These are phyloP conservation scores for Protomyces inouyei DNA, from an alignment of 1,139 yeast species.

Conservation along the genomic window DNA sequence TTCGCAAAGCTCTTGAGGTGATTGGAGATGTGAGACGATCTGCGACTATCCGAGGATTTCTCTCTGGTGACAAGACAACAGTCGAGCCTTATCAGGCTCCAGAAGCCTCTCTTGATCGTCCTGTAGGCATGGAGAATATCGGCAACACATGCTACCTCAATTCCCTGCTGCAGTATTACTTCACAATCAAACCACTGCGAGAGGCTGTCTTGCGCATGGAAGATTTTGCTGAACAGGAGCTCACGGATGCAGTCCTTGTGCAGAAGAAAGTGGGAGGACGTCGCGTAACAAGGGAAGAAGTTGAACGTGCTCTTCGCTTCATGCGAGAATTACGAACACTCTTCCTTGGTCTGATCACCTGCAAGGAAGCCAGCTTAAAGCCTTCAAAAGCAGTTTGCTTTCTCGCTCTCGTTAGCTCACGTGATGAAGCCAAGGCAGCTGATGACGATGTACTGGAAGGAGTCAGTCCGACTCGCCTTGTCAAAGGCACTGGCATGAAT, in stretches of 20 bases:
- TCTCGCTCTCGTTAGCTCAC: constrained; percentile 56
- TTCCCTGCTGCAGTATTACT: constrained; percentile 81
- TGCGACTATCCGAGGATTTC: constrained; percentile 34
- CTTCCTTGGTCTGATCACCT: constrained; percentile 63
- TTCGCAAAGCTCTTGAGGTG: constrained; percentile 49
- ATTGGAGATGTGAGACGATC: constrained; percentile 47
- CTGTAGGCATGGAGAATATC: constrained; percentile 78
- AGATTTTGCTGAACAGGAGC: constrained; percentile 37
- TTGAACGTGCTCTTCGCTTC: constrained; percentile 75
- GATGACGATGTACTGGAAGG: constrained; percentile 29
- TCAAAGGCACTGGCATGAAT: not conserved
- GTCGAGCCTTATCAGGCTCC: constrained; percentile 12
- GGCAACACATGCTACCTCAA: constrained; percentile 91
- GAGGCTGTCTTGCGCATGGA: constrained; percentile 57
- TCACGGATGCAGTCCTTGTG: constrained; percentile 33
- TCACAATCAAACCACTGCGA: constrained; percentile 76
- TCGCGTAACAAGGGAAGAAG: constrained; percentile 64
- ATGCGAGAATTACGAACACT: constrained; percentile 64
- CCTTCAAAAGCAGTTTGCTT: constrained; percentile 85
- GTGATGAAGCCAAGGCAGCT: constrained; percentile 31
- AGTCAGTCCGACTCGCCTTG: constrained; percentile 8
- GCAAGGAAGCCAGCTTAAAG: constrained; percentile 60
- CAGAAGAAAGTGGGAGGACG: constrained; percentile 75
- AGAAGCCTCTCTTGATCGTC: constrained; percentile 46
- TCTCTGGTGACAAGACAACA: constrained; percentile 34